These are phyloP conservation scores for Thielaviopsis punctulata DNA, from an alignment of 2,329 filamentous ascomycete genomes.

Conservation along the genomic window DNA sequence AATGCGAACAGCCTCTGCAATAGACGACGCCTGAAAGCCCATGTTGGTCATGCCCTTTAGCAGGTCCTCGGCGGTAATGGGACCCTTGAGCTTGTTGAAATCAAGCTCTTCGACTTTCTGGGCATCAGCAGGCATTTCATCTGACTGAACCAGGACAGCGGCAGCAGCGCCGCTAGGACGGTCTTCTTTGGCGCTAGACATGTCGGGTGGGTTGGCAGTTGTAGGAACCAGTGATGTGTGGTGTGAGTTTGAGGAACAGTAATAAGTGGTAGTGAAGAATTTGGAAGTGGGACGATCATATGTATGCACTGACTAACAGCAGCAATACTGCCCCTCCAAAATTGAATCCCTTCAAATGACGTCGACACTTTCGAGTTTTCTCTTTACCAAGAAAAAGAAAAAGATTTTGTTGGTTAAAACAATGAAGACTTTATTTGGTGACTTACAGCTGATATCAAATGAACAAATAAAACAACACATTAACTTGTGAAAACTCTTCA, in stretches of 20 bases:
- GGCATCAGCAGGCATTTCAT: conserved; percentile 62
- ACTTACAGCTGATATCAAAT: too few relatives aligned
- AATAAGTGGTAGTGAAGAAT: too few relatives aligned
- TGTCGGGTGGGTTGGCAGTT: not conserved
- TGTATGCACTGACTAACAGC: too few relatives aligned
- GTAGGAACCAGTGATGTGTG: too few relatives aligned
- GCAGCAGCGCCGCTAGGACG: conserved; percentile 50
- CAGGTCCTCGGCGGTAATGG: conserved; percentile 74
- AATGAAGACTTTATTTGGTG: too few relatives aligned
- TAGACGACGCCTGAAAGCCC: conserved; percentile 55
- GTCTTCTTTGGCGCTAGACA: conserved; percentile 16
- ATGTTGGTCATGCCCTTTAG: conserved; percentile 68
- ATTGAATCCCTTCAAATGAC: too few relatives aligned
- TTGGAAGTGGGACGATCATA: too few relatives aligned
- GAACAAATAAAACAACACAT: not conserved
- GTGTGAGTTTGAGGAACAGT: too few relatives aligned
- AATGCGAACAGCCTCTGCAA: conserved; percentile 75
- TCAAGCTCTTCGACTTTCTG: conserved; percentile 78
- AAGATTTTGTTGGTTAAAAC: too few relatives aligned
- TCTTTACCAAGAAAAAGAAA: too few relatives aligned
- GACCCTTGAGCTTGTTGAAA: conserved; percentile 64
- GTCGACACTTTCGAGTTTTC: too few relatives aligned
- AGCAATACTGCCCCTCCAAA: too few relatives aligned
- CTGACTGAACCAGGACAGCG: conserved; percentile 73
- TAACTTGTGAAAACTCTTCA: not conserved